A percentile compares a stretch with the other conserved stretches of the same genome.
These are phyloP conservation scores for Acanthamoeba lenticulata DNA, from an alignment of 208 protist genomes.

Conservation along the genomic window DNA sequence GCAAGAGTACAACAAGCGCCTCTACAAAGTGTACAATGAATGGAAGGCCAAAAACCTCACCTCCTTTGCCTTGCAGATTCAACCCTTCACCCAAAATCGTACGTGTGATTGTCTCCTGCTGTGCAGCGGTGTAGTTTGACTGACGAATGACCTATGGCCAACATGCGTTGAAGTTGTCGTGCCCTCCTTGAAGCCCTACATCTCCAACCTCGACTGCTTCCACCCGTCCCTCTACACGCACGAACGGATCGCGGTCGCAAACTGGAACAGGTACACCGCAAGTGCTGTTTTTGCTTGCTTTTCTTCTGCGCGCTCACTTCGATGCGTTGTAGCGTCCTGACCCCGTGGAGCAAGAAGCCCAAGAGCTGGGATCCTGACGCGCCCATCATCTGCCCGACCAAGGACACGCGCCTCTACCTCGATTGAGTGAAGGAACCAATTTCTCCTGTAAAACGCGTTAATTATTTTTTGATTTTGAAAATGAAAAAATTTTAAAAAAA, in stretches of 20 bases:
- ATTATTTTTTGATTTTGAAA: too few relatives aligned
- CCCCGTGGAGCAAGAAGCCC: not conserved
- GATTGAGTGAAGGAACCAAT: not conserved
- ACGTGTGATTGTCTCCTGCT: not conserved
- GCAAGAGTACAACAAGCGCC: not conserved
- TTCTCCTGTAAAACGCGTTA: too few relatives aligned
- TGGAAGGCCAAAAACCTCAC: constrained; percentile 21
- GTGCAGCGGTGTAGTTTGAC: not conserved
- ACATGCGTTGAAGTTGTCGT: not conserved
- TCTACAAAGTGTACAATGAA: constrained; percentile 49
- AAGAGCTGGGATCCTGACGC: not conserved
- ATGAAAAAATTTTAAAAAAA: too few relatives aligned
- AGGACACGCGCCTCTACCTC: not conserved
- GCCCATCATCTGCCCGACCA: not conserved
- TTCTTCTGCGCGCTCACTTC: not conserved
- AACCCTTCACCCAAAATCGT: not conserved
- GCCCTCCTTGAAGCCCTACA: not conserved
- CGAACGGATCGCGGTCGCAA: not conserved
- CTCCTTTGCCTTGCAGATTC: not conserved
- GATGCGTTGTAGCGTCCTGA: not conserved
- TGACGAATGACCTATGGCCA: not conserved
- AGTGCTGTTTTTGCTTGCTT: not conserved
- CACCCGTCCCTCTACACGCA: not conserved
- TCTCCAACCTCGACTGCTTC: constrained; percentile 1
- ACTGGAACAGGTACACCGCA: constrained; percentile 10